Conservation (phyloP, 1,284 basidiomycete species). For the Phenoliferia sp. region DNA sequence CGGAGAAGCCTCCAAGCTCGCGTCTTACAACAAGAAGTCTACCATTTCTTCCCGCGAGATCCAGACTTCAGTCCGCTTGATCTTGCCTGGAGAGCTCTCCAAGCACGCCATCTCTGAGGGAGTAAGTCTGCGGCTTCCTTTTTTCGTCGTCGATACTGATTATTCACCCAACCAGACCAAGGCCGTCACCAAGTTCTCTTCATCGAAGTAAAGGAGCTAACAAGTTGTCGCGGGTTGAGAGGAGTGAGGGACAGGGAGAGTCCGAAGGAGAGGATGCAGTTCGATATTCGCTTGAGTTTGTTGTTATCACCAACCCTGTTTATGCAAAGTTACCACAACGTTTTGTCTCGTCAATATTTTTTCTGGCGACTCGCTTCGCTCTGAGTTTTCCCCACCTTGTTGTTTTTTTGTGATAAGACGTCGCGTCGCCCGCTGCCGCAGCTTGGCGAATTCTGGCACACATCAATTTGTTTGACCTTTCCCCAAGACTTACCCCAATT, state of each 20-base stretch:
- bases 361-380: too few relatives aligned
- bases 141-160: background rate
- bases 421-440: too few relatives aligned
- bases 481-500: too few relatives aligned
- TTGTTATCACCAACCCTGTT: background rate
- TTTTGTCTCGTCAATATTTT: too few relatives aligned
- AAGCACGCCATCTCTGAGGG: conserved; percentile 68
- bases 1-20: conserved; percentile 78
- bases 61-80: conserved; percentile 81
- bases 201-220: background rate
- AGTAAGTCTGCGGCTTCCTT: background rate
- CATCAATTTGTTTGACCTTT: too few relatives aligned
- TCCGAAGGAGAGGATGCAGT: background rate
- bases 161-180: background rate
- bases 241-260: too few relatives aligned
- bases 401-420: too few relatives aligned
- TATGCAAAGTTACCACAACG: too few relatives aligned
- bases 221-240: background rate
- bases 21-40: conserved; percentile 87
- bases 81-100: conserved; percentile 74
- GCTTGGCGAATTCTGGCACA: too few relatives aligned
- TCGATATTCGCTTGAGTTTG: background rate
- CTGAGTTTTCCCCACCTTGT: too few relatives aligned
- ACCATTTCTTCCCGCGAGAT: conserved; percentile 92
- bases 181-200: background rate